These are phyloP conservation scores for Haplosporangium sp. DNA, from an alignment of 371 early-diverging fungal species.

Conservation along the genomic window DNA sequence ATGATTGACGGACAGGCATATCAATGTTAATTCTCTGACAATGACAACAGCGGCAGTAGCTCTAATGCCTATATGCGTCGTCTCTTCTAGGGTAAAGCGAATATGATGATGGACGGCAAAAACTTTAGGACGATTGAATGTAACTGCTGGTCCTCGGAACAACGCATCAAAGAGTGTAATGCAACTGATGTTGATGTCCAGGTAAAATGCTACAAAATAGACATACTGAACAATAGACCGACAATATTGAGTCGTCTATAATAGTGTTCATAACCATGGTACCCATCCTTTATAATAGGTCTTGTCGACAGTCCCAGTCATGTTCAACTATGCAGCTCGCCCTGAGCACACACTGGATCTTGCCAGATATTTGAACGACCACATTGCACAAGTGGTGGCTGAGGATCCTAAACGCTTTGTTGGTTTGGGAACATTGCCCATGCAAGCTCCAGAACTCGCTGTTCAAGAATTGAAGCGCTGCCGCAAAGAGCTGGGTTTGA, in stretches of 20 bases:
- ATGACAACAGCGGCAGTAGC: too few relatives aligned
- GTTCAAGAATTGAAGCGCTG: constrained; percentile 75
- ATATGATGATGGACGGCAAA: constrained; percentile 78
- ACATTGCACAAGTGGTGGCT: constrained; percentile 74
- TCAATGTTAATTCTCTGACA: not conserved
- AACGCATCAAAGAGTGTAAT: constrained; percentile 65
- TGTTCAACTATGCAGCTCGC: constrained; percentile 76
- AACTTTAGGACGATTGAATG: constrained; percentile 74
- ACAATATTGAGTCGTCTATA: too few relatives aligned
- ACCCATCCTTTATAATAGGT: constrained; percentile 56
- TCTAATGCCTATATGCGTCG: not conserved
- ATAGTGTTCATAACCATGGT: too few relatives aligned
- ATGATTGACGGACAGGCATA: not conserved
- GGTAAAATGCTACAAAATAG: constrained; percentile 41
- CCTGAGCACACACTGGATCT: constrained; percentile 67
- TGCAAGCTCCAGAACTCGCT: constrained; percentile 78
- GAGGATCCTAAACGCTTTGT: constrained; percentile 74
- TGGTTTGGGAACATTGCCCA: constrained; percentile 78
- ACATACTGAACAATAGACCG: too few relatives aligned
- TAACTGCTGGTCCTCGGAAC: constrained; percentile 77
- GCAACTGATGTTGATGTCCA: constrained; percentile 70
- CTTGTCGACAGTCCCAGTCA: constrained; percentile 76
- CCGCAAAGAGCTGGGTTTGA: constrained; percentile 71
- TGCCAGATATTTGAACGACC: constrained; percentile 73
- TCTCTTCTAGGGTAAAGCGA: constrained; percentile 61